Evolutionary conservation across 1,139 yeast species (phyloP), one percentile per base, ranked within the genome.

Genomic region (Zygosaccharomyces pseudobailii): DNA sequence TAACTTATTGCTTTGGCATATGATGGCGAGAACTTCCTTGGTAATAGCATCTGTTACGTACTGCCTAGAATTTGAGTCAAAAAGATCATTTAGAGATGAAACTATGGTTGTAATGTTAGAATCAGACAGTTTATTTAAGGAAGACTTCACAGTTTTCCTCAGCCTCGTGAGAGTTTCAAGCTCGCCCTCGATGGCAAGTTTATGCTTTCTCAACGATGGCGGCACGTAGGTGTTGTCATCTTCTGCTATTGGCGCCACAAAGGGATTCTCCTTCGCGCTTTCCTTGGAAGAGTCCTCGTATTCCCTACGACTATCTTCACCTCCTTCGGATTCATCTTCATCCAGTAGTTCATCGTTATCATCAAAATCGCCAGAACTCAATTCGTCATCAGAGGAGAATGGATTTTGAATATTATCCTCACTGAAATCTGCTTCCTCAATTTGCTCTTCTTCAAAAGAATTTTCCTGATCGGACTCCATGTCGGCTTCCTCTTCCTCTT

Each of bases 81-180:
- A 94, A 4, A 87, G 68, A 0, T 71, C 72, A 55, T 82, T 82
- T 42, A 92, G 70, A 28, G 87, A 87, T 48, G 78, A 75, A 19
- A 87, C 80, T 47, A 89, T 87, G 1, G 83, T 70, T 9, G 78
- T 71, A 32, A 90, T 73, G 55, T 90, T 94, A 1, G 95, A 80
- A 56, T 92, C 97, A 0, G 97, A 84, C 32, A 94, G 73, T 64
- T 84, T 84, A 65, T 94, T 94, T 57, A 92, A 72, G 0, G 88
- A 80, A 54, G 96, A 90, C 58, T 87, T 89, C 40, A 88, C 75
- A 1, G 80, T 70, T 55, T 80, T 79, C 49, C 77, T 75, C 36
- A 89, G 69, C 36, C 73, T 76, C 1, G 70, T 46, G 3, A 73
- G 62, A 43, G 77, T 82, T 49, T 79, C 83, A 5, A 84, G 61